Base-by-base conservation (phyloP, 192 early-diverging fungal genomes). In the Umbelopsis sp. region DNA sequence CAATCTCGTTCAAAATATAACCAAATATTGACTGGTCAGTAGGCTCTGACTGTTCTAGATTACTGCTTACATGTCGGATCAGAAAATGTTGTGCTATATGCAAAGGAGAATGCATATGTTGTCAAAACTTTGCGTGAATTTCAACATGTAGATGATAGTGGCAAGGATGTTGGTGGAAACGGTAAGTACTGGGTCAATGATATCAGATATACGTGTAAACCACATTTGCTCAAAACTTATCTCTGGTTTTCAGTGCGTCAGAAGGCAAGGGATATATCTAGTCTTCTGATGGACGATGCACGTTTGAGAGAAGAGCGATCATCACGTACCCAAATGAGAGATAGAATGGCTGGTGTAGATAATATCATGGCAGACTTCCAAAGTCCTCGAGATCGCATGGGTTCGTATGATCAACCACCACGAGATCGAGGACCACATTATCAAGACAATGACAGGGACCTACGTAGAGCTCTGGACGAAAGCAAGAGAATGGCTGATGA, bases 121-220 rank as follows among this genome's bases (percentile, higher is more conserved):
- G 94, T 99, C 71, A 98, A 96, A 79, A 99, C 97, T 5, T 83
- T 98, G 71, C 93, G 92, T 66, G 97, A 99, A 83, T 99, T 97
- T 81, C 96, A 97, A 75, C 92, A 94, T 80, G 87, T 96, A 56
- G 96, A 98, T 78, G 96, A 99, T 25, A 84, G 90, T 53, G 94
- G 94, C 41, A 88, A 86, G 71, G 97, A 99, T 78, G 93, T 94
- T 81, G 97, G 97, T 8, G 84, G 84, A 3, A 96, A 97, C 79
- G 92, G 94, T 95, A 78, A 71, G 72, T 16, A 47, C 1, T 32
- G 22, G 52, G 32, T 80, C 44, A 16, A 50, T 32, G 14, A 41
- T 5, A 41, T 11, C 50, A 20, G 34, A 47, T 47, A 72, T 31
- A 62, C 16, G 59, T 66, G 14, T 26, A 21, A 16, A 65, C 14